These are phyloP conservation scores for Leptoxyphium fumago DNA, from an alignment of 2,329 filamentous ascomycete genomes.

Conservation along the genomic window DNA sequence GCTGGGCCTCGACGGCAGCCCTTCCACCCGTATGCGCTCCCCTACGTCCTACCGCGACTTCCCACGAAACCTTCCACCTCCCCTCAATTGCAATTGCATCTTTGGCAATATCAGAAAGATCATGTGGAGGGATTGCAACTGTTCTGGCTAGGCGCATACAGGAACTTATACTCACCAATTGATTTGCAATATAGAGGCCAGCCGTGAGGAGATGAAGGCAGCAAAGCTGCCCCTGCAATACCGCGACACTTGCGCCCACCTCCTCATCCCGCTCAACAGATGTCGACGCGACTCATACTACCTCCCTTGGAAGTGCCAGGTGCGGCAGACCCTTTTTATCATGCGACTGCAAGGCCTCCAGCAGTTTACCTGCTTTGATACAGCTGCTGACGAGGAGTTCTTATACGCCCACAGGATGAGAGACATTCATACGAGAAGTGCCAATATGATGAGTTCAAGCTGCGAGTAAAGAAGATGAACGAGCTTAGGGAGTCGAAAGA, in stretches of 20 bases:
- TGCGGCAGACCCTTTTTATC: constrained; percentile 31
- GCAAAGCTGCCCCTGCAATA: constrained; percentile 79
- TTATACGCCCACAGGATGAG: constrained; percentile 52
- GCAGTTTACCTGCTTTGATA: neutral
- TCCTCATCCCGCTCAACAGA: constrained; percentile 88
- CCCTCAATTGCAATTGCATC: neutral
- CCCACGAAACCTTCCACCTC: neutral
- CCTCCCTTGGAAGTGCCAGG: constrained; percentile 94
- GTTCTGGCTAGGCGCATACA: neutral
- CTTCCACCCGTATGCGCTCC: constrained; percentile 18
- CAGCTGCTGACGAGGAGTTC: neutral
- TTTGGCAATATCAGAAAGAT: too few relatives aligned
- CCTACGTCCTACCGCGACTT: neutral
- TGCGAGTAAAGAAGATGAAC: constrained; percentile 96
- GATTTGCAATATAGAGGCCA: constrained; percentile 43
- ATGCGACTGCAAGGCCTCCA: too few relatives aligned
- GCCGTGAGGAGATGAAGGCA: constrained; percentile 85
- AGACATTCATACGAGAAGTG: constrained; percentile 98
- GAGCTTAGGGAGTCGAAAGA: constrained; percentile 78
- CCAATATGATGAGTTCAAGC: constrained; percentile 98
- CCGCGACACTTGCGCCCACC: constrained; percentile 87
- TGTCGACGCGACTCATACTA: constrained; percentile 89
- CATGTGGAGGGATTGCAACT: neutral
- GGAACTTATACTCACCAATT: too few relatives aligned
- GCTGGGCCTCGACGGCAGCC: constrained; percentile 27